phyloP scores from a whole-genome alignment of 257 asterid species.

The Phtheirospermum japonicum region DNA sequence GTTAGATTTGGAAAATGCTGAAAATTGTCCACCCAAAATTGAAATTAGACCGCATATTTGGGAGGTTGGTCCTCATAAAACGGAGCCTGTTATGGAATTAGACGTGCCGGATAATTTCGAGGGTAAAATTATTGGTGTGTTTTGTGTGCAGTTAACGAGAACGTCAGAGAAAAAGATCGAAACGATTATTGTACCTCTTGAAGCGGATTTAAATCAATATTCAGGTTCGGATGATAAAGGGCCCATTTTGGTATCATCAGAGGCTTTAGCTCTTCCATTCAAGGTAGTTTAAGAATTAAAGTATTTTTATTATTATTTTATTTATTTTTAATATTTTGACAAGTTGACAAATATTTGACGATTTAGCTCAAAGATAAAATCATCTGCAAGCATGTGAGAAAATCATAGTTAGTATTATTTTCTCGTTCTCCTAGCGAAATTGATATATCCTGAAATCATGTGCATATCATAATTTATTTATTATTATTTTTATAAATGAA shows the following conservation, averaged over 20 bases:
- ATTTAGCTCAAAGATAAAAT: slow-evolving; percentile 23
- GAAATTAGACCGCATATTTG: slow-evolving; percentile 63
- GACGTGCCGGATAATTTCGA: slow-evolving; percentile 52
- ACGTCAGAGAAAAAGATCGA: no score
- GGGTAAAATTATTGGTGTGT: slow-evolving; percentile 58
- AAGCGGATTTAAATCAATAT: no score
- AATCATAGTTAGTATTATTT: neutral
- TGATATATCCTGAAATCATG: no score
- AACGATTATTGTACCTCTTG: no score
- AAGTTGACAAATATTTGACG: slow-evolving; percentile 53
- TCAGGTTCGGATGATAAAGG: no score
- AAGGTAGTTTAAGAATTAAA: no score
- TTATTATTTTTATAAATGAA: slow-evolving; percentile 43
- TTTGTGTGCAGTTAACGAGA: slow-evolving; percentile 59
- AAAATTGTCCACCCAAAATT: slow-evolving; percentile 43
- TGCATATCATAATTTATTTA: neutral
- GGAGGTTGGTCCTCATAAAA: slow-evolving; percentile 65
- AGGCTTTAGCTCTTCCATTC: no score
- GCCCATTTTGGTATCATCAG: no score
- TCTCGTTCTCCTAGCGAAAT: no score
- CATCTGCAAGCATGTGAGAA: neutral
- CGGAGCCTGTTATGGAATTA: slow-evolving; percentile 57
- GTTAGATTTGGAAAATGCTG: no score
- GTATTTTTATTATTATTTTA: slow-evolving; percentile 33
- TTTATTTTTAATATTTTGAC: slow-evolving; percentile 51